A percentile compares a stretch with the other conserved stretches of the same genome.
These are phyloP conservation scores for Batkoa obscura DNA, from an alignment of 371 early-diverging fungal genomes.

Conservation along the genomic window DNA sequence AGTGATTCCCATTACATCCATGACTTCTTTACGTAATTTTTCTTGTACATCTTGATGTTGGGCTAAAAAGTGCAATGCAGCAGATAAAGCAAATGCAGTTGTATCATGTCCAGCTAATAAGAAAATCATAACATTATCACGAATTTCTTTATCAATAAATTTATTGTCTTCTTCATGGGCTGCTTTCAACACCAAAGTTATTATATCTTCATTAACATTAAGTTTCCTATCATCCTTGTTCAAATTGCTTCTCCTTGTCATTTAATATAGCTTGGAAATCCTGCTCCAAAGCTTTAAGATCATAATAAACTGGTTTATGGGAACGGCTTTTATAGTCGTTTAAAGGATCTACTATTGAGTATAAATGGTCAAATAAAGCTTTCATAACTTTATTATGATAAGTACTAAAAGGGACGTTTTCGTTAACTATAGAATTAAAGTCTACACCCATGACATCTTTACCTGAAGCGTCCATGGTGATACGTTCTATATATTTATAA, in stretches of 20 bases:
- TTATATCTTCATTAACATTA: neutral
- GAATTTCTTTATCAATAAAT: neutral
- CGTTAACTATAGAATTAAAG: neutral
- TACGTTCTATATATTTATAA: neutral
- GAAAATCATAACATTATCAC: neutral
- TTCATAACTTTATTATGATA: neutral
- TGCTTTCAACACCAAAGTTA: neutral
- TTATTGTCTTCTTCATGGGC: neutral
- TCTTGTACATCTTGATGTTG: conserved; percentile 11
- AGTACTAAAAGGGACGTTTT: neutral
- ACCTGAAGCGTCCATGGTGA: neutral
- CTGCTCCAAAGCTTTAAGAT: neutral
- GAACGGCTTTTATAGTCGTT: neutral
- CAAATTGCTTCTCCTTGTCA: neutral
- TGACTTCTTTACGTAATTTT: conserved; percentile 11
- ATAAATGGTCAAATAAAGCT: neutral
- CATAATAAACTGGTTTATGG: neutral
- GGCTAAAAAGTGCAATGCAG: conserved; percentile 11
- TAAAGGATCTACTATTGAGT: neutral
- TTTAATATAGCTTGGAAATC: neutral
- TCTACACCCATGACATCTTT: neutral
- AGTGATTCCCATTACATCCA: neutral
- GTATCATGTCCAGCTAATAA: conserved; percentile 14
- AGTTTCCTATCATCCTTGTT: neutral
- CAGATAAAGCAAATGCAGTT: conserved; percentile 14